Conservation (phyloP, 2,329 filamentous ascomycete species). For the Keithomyces neogunnii region DNA sequence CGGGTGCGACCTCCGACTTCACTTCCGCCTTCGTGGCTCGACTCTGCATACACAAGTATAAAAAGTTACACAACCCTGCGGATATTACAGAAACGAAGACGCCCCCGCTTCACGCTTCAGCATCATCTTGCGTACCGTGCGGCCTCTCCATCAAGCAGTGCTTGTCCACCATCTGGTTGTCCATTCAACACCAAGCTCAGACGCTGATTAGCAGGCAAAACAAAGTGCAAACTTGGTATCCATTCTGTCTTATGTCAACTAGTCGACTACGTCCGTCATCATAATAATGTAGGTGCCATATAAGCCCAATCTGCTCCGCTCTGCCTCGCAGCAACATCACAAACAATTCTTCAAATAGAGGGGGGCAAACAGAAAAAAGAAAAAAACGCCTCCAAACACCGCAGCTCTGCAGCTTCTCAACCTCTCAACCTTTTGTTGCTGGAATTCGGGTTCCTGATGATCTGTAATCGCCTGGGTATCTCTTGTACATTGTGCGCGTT, state of each 20-base stretch:
- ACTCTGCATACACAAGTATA: too few species aligned
- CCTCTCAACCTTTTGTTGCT: conserved; percentile 2
- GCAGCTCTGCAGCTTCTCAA: conserved; percentile 5
- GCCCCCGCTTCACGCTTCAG: too few species aligned
- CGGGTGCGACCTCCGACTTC: too few species aligned
- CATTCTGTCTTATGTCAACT: neutral
- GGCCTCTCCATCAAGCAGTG: too few species aligned
- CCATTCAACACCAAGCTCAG: too few species aligned
- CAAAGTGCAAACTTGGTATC: neutral
- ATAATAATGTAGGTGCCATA: neutral
- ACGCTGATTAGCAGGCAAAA: too few species aligned
- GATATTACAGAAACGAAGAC: too few species aligned
- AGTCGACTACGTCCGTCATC: neutral
- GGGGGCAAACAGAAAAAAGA: neutral
- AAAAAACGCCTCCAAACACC: conserved; percentile 7
- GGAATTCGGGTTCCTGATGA: neutral
- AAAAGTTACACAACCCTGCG: too few species aligned
- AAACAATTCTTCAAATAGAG: neutral
- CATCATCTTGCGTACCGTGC: too few species aligned
- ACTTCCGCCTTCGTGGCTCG: too few species aligned
- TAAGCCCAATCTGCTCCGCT: neutral
- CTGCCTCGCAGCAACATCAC: neutral
- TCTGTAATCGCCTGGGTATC: conserved; percentile 9
- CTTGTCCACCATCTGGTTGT: too few species aligned
- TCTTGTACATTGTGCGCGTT: conserved; percentile 4